phyloP scores from a whole-genome alignment of 352 stramenopile genomes.

The Peronospora tabacina region DNA sequence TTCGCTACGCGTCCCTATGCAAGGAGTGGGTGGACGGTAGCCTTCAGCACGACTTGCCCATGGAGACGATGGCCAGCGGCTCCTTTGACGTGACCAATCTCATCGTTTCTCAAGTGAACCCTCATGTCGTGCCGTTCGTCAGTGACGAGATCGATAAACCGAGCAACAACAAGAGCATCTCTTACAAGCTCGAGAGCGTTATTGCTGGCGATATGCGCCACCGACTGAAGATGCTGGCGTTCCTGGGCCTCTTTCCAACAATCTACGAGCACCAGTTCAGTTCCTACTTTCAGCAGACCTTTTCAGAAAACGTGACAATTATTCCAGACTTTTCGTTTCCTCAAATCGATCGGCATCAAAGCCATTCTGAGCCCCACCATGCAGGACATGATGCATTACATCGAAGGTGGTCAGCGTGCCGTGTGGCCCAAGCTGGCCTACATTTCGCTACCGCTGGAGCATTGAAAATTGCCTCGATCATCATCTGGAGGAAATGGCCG shows the following conservation, averaged over 20 bases:
- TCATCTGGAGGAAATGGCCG: conserved; percentile 29
- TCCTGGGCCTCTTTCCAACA: conserved; percentile 82
- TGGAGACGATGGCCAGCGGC: conserved; percentile 89
- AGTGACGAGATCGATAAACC: conserved; percentile 82
- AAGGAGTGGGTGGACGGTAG: conserved; percentile 91
- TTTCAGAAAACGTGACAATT: conserved; percentile 94
- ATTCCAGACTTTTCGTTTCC: conserved; percentile 83
- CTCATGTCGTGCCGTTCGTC: conserved; percentile 89
- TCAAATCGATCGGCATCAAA: conserved; percentile 76
- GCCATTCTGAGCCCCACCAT: conserved; percentile 77
- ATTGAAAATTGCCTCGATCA: conserved; percentile 79
- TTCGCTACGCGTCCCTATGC: conserved; percentile 87
- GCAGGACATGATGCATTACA: conserved; percentile 66
- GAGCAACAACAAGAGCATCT: conserved; percentile 52
- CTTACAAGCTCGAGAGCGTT: conserved; percentile 79
- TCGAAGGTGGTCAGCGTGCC: conserved; percentile 83
- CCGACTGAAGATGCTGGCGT: conserved; percentile 64
- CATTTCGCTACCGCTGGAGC: conserved; percentile 90
- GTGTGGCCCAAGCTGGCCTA: conserved; percentile 89
- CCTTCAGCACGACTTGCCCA: conserved; percentile 88
- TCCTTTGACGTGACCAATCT: conserved; percentile 94
- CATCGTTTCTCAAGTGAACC: conserved; percentile 87
- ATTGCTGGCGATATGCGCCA: conserved; percentile 59
- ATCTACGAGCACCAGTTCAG: conserved; percentile 77
- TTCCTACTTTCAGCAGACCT: conserved; percentile 88